These are phyloP conservation scores for Phytomonas francai DNA, from an alignment of 208 protist genomes.

Conservation along the genomic window DNA sequence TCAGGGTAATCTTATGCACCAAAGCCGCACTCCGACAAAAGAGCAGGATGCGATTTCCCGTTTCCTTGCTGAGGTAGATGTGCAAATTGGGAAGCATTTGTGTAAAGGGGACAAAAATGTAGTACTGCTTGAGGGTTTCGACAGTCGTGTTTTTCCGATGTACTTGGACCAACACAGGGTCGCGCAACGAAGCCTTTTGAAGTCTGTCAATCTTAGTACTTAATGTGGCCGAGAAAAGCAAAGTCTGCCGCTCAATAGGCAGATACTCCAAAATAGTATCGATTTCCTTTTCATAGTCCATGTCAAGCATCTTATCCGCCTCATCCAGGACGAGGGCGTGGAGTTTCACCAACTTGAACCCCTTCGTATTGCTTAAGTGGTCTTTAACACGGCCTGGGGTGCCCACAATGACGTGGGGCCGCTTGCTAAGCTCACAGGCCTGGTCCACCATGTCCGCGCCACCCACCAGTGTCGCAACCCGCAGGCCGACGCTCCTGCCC, in stretches of 20 bases:
- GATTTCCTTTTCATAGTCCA: conserved; percentile 98
- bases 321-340: conserved; percentile 97
- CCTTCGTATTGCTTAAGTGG: conserved; percentile 98
- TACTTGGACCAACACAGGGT: conserved; percentile 96
- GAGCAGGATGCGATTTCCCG: conserved; percentile 86
- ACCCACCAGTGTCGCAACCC: conserved; percentile 89
- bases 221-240: conserved; percentile 98
- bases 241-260: conserved; percentile 87
- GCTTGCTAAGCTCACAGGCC: conserved; percentile 90
- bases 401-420: conserved; percentile 96
- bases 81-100: conserved; percentile 89
- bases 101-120: conserved; percentile 95
- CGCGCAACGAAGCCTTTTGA: conserved; percentile 94
- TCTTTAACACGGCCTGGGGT: conserved; percentile 97
- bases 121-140: conserved; percentile 94
- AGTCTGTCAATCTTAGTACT: conserved; percentile 97
- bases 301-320: conserved; percentile 97
- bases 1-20: conserved; percentile 87
- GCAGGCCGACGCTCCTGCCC: conserved; percentile 84
- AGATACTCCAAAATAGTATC: conserved; percentile 93
- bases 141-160: conserved; percentile 95
- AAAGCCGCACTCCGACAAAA: conserved; percentile 88
- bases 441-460: conserved; percentile 94
- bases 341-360: conserved; percentile 94
- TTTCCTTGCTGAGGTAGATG: conserved; percentile 81